Percentiles rank a stretch among this genome's conserved stretches.
phyloP scores from a whole-genome alignment of 352 stramenopile species.

The Globisporangium recalcitrans region DNA sequence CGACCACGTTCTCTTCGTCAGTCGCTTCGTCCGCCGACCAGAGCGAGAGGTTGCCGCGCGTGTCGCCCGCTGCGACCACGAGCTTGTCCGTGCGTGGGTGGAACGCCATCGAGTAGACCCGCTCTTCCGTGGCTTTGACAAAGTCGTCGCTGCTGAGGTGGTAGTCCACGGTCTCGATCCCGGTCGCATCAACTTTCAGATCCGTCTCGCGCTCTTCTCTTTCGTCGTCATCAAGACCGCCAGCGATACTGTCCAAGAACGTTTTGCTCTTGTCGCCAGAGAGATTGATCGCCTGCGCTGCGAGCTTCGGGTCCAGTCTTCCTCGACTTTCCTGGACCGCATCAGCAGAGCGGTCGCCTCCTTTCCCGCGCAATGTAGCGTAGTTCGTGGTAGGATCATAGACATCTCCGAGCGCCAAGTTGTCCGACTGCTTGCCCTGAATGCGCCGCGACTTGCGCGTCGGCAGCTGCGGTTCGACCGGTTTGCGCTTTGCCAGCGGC shows the following conservation, averaged over 20 bases:
- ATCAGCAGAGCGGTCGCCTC: neutral
- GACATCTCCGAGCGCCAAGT: slow-evolving; percentile 21
- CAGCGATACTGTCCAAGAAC: slow-evolving; percentile 38
- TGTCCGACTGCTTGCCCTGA: slow-evolving; percentile 52
- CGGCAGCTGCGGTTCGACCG: slow-evolving; percentile 18
- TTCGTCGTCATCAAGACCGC: slow-evolving; percentile 20
- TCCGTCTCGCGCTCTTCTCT: slow-evolving; percentile 26
- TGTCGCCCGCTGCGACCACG: slow-evolving; percentile 68
- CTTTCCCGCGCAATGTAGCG: neutral
- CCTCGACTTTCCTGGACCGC: neutral
- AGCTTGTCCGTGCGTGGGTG: slow-evolving; percentile 57
- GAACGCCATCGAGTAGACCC: slow-evolving; percentile 77
- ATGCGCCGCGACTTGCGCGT: slow-evolving; percentile 60
- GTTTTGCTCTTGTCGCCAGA: slow-evolving; percentile 26
- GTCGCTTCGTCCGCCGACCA: slow-evolving; percentile 40
- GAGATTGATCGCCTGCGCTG: slow-evolving; percentile 31
- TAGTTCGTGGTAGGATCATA: neutral
- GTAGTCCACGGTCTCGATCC: slow-evolving; percentile 45
- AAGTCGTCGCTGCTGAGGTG: slow-evolving; percentile 46
- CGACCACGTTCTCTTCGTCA: slow-evolving; percentile 30
- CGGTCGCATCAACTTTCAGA: slow-evolving; percentile 29
- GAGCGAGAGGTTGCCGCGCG: slow-evolving; percentile 63
- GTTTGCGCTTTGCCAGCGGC: slow-evolving; percentile 22
- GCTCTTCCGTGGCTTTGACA: slow-evolving; percentile 62
- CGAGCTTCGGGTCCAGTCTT: slow-evolving; percentile 23